These are phyloP conservation scores for Asterella californica DNA, from an alignment of 225 moss, liverwort and hornwort species.

Conservation along the genomic window DNA sequence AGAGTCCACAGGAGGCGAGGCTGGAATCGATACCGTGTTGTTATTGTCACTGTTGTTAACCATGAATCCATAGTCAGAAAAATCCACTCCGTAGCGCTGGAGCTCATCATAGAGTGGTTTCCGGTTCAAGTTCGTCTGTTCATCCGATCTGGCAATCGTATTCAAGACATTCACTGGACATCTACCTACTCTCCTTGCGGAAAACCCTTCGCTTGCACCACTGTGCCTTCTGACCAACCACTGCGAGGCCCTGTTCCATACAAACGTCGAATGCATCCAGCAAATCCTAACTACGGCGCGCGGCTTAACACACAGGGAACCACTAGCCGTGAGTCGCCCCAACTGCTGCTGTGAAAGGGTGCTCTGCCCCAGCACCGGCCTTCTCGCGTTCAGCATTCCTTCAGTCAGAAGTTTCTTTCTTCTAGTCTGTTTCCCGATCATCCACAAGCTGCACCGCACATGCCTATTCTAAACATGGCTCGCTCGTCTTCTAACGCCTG, in stretches of 20 bases:
- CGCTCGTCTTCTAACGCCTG: neutral
- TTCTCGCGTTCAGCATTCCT: slow-evolving; percentile 36
- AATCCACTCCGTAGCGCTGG: slow-evolving; percentile 42
- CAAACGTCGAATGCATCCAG: neutral
- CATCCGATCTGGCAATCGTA: slow-evolving; percentile 23
- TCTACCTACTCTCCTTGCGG: neutral
- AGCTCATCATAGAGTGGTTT: slow-evolving; percentile 33
- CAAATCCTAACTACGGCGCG: slow-evolving; percentile 15
- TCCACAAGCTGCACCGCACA: neutral
- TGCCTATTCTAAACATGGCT: neutral
- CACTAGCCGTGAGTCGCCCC: slow-evolving; percentile 1
- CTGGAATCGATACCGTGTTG: neutral
- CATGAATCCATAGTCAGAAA: slow-evolving; percentile 33
- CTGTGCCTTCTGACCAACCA: neutral
- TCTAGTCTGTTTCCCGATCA: neutral
- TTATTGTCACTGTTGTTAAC: neutral
- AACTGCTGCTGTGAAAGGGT: slow-evolving; percentile 13
- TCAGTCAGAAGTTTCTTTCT: neutral
- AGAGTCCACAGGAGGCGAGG: slow-evolving; percentile 3
- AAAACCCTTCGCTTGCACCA: neutral
- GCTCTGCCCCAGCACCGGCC: slow-evolving; percentile 30
- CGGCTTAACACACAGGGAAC: slow-evolving; percentile 3
- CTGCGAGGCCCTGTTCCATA: neutral
- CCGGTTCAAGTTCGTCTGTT: slow-evolving; percentile 23
- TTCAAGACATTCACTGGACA: slow-evolving; percentile 4